Conservation (phyloP, 345 rosid genomes). For the Sapria himalayana region DNA sequence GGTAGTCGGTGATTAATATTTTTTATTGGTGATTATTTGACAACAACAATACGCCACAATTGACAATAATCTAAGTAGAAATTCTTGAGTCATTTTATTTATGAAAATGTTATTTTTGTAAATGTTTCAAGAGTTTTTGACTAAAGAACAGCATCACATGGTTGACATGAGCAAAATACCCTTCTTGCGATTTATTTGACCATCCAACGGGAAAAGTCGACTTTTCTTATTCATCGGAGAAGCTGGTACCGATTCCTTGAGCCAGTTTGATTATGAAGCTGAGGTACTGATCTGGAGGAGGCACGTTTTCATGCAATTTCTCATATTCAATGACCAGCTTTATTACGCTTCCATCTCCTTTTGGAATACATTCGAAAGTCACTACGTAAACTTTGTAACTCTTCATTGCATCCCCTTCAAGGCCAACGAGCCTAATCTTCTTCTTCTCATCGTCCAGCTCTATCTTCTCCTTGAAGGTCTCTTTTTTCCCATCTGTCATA, state of each 20-base stretch:
- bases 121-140: no score
- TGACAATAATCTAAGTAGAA: no score
- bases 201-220: no score
- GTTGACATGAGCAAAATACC: no score
- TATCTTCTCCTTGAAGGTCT: constrained; percentile 11
- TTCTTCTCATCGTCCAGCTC: constrained; percentile 9
- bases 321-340: constrained; percentile 12
- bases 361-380: constrained; percentile 3
- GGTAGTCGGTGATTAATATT: no score
- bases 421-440: constrained; percentile 7
- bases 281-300: constrained; percentile 10
- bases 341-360: constrained; percentile 2
- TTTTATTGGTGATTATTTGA: no score
- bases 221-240: background rate
- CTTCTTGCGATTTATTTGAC: no score
- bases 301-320: constrained; percentile 9
- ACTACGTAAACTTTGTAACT: constrained; percentile 10
- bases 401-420: constrained; percentile 17
- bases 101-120: no score
- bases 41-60: no score
- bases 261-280: constrained; percentile 3
- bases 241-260: constrained; percentile 9
- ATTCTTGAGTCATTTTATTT: no score
- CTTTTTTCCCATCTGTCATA: constrained; percentile 12
- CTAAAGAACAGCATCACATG: no score